Percentiles rank a stretch among this genome's conserved stretches.
Conservation (phyloP, 371 early-diverging fungal species). For the Circinella umbellata region DNA sequence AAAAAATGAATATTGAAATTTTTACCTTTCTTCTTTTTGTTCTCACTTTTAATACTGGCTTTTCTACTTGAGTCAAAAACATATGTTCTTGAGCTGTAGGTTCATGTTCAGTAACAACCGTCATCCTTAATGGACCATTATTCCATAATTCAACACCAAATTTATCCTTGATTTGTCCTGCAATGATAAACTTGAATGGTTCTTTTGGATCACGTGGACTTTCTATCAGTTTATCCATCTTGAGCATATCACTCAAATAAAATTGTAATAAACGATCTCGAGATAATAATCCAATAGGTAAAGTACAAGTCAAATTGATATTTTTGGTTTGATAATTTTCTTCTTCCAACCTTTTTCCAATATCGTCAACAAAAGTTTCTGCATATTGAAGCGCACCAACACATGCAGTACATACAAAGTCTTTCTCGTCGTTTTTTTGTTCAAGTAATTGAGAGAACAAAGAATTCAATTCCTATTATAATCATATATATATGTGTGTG, state of each 20-base stretch:
- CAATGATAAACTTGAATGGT: conserved; percentile 49
- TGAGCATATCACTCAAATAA: conserved; percentile 31
- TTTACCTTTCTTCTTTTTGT: conserved; percentile 59
- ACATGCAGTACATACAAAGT: conserved; percentile 46
- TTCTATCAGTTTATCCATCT: conserved; percentile 3
- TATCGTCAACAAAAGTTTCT: conserved; percentile 35
- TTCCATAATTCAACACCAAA: conserved; percentile 34
- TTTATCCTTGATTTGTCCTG: conserved; percentile 32
- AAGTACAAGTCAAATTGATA: conserved; percentile 53
- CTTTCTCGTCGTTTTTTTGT: background rate
- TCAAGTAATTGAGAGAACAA: conserved; percentile 16
- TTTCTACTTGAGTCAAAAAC: conserved; percentile 65
- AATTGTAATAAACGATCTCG: conserved; percentile 55
- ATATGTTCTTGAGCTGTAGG: conserved; percentile 65
- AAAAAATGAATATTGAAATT: background rate
- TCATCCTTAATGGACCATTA: conserved; percentile 54
- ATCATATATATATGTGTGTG: no score
- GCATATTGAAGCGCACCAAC: conserved; percentile 52
- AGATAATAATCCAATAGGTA: conserved; percentile 56
- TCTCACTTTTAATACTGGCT: conserved; percentile 64
- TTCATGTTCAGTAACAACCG: conserved; percentile 61
- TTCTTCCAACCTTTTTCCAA: conserved; percentile 30
- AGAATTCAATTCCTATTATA: conserved; percentile 23
- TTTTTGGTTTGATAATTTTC: conserved; percentile 42
- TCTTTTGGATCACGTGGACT: conserved; percentile 50